Percentiles rank a stretch among this genome's conserved stretches.
Evolutionary conservation across 345 rosid genomes (phyloP).

Genomic region (Pistacia vera): DNA sequence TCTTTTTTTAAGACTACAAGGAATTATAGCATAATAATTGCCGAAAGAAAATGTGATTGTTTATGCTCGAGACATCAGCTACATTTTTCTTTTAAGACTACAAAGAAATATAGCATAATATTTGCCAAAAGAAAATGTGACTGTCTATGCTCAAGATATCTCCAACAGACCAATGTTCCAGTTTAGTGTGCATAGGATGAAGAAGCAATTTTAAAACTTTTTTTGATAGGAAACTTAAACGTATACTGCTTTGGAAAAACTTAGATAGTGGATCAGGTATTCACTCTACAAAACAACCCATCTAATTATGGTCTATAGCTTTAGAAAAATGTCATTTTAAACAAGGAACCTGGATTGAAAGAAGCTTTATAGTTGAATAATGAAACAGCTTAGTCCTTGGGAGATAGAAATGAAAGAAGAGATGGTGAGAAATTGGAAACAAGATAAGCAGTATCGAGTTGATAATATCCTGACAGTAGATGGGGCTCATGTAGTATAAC

Average conservation of each 20-base stretch:
- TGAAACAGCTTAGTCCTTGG: neutral
- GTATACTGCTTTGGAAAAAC: too few species aligned
- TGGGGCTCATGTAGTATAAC: conserved; percentile 96
- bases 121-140: too few species aligned
- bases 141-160: neutral
- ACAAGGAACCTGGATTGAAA: neutral
- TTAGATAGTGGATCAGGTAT: too few species aligned
- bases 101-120: too few species aligned
- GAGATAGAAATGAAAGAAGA: conserved; percentile 3
- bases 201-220: too few species aligned
- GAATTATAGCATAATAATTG: neutral
- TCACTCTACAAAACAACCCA: too few species aligned
- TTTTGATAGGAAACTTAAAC: too few species aligned
- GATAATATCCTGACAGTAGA: conserved; percentile 91
- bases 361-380: conserved; percentile 1
- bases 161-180: neutral
- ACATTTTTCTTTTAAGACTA: too few species aligned
- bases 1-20: neutral
- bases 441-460: conserved; percentile 62
- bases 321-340: neutral
- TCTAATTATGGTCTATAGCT: too few species aligned
- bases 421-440: conserved; percentile 1
- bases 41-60: too few species aligned
- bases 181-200: too few species aligned
- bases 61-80: too few species aligned